phyloP scores from a whole-genome alignment of 2,329 filamentous ascomycete species.

The Botrytis deweyae region DNA sequence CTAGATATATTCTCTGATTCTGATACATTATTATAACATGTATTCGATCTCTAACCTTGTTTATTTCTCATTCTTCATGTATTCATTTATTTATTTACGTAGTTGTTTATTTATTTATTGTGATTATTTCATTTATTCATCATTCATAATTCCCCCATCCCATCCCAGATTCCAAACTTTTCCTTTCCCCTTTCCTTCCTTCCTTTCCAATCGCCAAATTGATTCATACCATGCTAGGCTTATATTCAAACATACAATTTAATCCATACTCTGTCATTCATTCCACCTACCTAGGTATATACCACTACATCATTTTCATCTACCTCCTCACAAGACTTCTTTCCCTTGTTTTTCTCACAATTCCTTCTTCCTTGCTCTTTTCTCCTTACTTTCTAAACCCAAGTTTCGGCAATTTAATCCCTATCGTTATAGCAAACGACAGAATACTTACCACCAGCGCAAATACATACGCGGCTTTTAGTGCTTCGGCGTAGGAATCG shows the following conservation, averaged over 20 bases:
- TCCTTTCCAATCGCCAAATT: not conserved
- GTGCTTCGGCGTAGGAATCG: slow-evolving; percentile 52
- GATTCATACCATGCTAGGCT: not conserved
- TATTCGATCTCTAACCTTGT: fast-evolving
- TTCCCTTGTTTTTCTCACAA: slow-evolving; percentile 25
- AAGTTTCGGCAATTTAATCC: slow-evolving; percentile 55
- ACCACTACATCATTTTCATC: not conserved
- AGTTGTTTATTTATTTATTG: not conserved
- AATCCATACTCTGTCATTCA: not conserved
- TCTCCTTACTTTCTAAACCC: slow-evolving; percentile 44
- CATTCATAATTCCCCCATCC: not conserved
- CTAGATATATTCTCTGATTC: not conserved
- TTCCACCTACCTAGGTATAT: too few relatives aligned
- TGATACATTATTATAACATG: not conserved
- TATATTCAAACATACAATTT: not conserved
- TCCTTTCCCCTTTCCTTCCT: not conserved
- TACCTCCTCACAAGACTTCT: not conserved
- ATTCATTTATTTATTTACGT: not conserved
- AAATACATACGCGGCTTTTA: slow-evolving; percentile 47
- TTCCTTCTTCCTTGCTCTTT: slow-evolving; percentile 25
- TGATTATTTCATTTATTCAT: not conserved
- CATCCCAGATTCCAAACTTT: not conserved
- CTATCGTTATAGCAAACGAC: slow-evolving; percentile 49
- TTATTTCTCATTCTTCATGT: not conserved
- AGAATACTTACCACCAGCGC: slow-evolving; percentile 49